These are phyloP conservation scores for Schizophyllum commune DNA, from an alignment of 1,284 basidiomycete genomes.

Conservation along the genomic window DNA sequence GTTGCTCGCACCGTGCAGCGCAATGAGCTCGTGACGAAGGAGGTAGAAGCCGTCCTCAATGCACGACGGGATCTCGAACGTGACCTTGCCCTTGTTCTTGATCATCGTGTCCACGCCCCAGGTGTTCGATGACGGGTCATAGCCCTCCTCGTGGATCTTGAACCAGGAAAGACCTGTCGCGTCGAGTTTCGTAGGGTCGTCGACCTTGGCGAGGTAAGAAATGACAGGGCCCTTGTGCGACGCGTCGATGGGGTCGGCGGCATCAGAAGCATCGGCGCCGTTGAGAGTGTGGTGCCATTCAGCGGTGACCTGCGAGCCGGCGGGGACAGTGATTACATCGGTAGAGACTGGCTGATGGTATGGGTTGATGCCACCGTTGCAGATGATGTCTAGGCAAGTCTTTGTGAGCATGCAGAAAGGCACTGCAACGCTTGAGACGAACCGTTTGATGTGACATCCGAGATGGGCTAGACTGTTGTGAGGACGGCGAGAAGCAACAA, in stretches of 20 bases:
- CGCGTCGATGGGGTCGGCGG: conserved; percentile 43
- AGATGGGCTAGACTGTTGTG: conserved; percentile 48
- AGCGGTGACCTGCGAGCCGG: conserved; percentile 42
- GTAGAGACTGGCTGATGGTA: conserved; percentile 46
- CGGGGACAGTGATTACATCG: conserved; percentile 41
- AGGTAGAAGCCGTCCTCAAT: conserved; percentile 43
- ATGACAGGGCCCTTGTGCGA: conserved; percentile 49
- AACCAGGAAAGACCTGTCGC: conserved; percentile 51
- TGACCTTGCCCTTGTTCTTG: conserved; percentile 45
- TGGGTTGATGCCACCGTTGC: conserved; percentile 55
- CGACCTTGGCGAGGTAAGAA: conserved; percentile 41
- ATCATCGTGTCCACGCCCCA: conserved; percentile 46
- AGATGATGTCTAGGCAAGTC: conserved; percentile 33
- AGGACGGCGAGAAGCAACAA: no score
- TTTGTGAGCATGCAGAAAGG: background rate
- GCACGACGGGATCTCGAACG: conserved; percentile 42
- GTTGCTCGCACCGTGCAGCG: conserved; percentile 22
- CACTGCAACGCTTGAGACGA: background rate
- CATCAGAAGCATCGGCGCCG: conserved; percentile 35
- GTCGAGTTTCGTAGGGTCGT: conserved; percentile 31
- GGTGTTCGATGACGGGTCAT: conserved; percentile 21
- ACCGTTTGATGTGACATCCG: conserved; percentile 44
- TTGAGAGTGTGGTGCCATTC: conserved; percentile 46
- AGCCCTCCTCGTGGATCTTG: conserved; percentile 43
- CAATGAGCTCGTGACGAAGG: conserved; percentile 43